Evolutionary conservation across 306 rosid genomes (phyloP).

Genomic region (Trichosanthes truncata): DNA sequence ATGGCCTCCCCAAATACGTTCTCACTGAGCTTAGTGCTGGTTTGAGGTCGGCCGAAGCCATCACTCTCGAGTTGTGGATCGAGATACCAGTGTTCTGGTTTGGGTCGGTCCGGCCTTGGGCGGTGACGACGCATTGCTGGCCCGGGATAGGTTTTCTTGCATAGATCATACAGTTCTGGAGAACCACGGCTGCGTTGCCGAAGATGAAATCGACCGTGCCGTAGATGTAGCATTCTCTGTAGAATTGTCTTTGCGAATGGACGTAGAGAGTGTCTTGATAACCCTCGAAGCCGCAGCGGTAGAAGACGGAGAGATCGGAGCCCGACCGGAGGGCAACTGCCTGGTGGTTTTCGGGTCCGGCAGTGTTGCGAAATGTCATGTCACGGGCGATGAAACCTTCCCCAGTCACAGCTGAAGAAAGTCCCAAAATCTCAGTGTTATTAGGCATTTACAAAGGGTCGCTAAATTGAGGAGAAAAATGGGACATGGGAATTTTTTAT

Average conservation of each 20-base stretch:
- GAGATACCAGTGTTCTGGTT: constrained; percentile 16
- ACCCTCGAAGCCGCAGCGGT: constrained; percentile 17
- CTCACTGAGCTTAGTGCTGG: neutral
- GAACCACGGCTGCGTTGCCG: constrained; percentile 14
- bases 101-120: constrained; percentile 7
- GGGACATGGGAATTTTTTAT: neutral
- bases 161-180: constrained; percentile 19
- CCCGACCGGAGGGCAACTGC: constrained; percentile 11
- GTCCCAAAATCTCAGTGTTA: neutral
- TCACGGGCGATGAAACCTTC: constrained; percentile 15
- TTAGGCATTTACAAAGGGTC: neutral
- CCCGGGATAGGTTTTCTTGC: neutral
- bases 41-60: neutral
- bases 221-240: constrained; percentile 16
- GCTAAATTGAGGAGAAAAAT: neutral
- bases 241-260: constrained; percentile 14
- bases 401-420: neutral
- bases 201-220: constrained; percentile 18
- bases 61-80: constrained; percentile 12
- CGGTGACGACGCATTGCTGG: constrained; percentile 2
- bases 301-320: constrained; percentile 11
- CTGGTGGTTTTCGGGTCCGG: constrained; percentile 11
- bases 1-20: constrained; percentile 19
- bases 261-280: constrained; percentile 21
- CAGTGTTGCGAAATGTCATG: constrained; percentile 13